Evolutionary conservation across 257 asterid genomes (phyloP), one percentile per base, ranked within the genome.

Genomic region (Ilex asprella): DNA sequence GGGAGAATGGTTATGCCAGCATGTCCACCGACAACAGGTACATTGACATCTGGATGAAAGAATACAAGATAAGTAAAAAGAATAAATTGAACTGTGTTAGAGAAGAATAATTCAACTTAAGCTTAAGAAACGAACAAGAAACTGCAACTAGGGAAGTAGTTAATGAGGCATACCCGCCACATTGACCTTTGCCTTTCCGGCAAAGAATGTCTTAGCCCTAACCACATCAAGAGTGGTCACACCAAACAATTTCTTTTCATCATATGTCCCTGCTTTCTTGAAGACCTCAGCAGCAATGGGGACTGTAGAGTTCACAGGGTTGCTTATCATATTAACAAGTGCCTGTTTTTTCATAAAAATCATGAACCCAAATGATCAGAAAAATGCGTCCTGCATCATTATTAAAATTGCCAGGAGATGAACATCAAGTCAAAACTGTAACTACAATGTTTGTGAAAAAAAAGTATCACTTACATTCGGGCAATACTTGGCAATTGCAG

Each of bases 231-330:
- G 77, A 10, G 70, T 73, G 47, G 77, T 73, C 32, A 73, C 73
- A 51, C 77, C 77, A 63, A 73, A 73, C 43, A 73, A 73, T 59
- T 61, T 73, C 73, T 73, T 73, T 30, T 68, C 73, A 53, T 73
- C 58, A 58, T 73, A 73, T 16, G 69, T 68, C 32, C 77, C 77
- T 15, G 69, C 73, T 63, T 73, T 68, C 65, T 73, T 73, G 58
- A 73, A 73, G 60, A 73, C 67, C 69, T 73, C 77, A 1, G 77
- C 68, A 43, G 77, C 77, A 67, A 73, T 73, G 29, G 77, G 77
- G 27, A 73, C 73, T 31, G 77, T 73, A 13, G 77, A 73, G 65
- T 73, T 73, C 41, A 73, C 77, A 3, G 77, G 77, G 63, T 73
- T 73, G 66, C 77, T 73, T 43, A 73, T 73, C 58, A 73, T 64